Base-by-base conservation (phyloP, 257 asterid species). In the Ilex asprella region DNA sequence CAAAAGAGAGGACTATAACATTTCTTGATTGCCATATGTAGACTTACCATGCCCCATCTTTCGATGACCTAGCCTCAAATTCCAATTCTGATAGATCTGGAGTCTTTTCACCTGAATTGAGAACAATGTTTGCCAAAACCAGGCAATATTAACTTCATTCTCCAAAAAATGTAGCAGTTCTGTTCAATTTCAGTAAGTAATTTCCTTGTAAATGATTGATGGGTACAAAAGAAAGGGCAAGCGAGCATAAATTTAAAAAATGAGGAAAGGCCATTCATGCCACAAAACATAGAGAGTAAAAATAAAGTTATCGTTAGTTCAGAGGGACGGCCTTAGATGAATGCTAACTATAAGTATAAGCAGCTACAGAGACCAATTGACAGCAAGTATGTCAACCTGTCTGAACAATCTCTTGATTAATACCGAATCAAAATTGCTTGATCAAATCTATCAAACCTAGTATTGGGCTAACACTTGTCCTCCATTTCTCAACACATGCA, bases 1-100 rank as follows among this genome's bases (percentile, higher is more conserved):
- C 8, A 35, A 1, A 35, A 4, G 41, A 35, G 8, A 35, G 5
- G 41, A 35, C 52, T 50, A 15, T 16, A 30, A 21, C 27, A 57
- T 12, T 59, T 58, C 31, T 60, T 53, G 35, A 29, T 47, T 50
- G 75, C 58, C 54, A 56, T 35, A 59, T 55, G 31, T 56, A 58
- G 61, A 64, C 81, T 68, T 80, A 89, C 98, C 97, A 92, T 46
- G 98, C 98, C 57, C 87, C 93, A 63, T 92, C 98, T 72, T 58
- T 77, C 2, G 84, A 39, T 58, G 98, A 92, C 77, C 74, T 81
- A 3, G 99, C 97, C 76, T 89, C 97, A 67, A 86, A 89, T 76
- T 86, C 89, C 83, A 86, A 50, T 54, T 53, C 72, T 30, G 87
- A 74, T 27, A 73, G 39, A 60, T 86, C 82, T 61, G 70, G 70